A percentile compares a stretch with the other conserved stretches of the same genome.
Evolutionary conservation across 495 filamentous ascomycete species (phyloP).

Genomic region (Aspergillus avenaceus): DNA sequence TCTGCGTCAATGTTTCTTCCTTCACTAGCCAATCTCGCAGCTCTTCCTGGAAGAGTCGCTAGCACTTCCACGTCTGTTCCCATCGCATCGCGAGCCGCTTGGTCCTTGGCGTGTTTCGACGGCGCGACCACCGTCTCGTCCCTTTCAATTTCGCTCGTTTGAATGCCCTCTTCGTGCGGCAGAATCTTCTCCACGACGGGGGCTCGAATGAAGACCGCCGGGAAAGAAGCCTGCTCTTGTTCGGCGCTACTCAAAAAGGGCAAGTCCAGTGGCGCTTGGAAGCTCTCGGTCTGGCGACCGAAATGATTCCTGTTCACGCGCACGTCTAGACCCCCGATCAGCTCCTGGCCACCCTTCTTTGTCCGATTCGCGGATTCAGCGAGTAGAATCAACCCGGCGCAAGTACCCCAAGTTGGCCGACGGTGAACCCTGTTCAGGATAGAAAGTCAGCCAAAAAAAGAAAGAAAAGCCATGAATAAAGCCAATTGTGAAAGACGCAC

Average conservation of each 20-base stretch:
- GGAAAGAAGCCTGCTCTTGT: constrained; percentile 53
- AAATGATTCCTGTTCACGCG: constrained; percentile 94
- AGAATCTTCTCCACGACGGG: constrained; percentile 87
- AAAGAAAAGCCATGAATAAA: not conserved
- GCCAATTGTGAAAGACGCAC: constrained; percentile 42
- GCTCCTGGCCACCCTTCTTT: constrained; percentile 87
- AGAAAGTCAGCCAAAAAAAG: constrained; percentile 16
- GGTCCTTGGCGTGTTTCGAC: constrained; percentile 45
- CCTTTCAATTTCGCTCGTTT: constrained; percentile 43
- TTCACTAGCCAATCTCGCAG: constrained; percentile 34
- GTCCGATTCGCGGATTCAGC: constrained; percentile 83
- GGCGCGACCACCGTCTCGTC: constrained; percentile 68
- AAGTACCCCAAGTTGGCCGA: constrained; percentile 94
- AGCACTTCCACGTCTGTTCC: constrained; percentile 46
- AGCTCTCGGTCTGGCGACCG: constrained; percentile 89
- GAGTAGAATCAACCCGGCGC: constrained; percentile 89
- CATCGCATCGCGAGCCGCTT: constrained; percentile 34
- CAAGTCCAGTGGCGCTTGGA: constrained; percentile 71
- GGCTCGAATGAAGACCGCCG: constrained; percentile 88
- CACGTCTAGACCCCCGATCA: constrained; percentile 90
- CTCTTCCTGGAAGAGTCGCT: constrained; percentile 47
- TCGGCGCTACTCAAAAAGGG: constrained; percentile 55
- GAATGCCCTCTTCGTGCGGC: constrained; percentile 47
- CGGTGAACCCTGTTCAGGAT: constrained; percentile 38
- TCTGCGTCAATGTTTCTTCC: constrained; percentile 34